A percentile compares a stretch with the other conserved stretches of the same genome.
phyloP scores from a whole-genome alignment of 1,284 basidiomycete species.

The Rhodotorula mucilaginosa region DNA sequence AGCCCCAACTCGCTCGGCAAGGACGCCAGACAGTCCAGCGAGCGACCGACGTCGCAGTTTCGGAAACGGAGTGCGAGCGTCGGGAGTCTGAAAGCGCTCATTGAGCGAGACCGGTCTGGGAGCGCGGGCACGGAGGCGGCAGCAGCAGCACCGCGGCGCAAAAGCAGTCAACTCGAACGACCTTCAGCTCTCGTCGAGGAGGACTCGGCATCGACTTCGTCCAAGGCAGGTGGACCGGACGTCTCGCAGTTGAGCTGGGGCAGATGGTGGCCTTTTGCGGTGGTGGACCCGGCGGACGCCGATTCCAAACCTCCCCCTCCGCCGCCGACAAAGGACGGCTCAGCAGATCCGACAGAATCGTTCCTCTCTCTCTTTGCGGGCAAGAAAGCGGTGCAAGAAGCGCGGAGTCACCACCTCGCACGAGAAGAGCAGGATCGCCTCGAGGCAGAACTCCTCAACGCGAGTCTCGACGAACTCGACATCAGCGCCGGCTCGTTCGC shows the following conservation, averaged over 20 bases:
- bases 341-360: not conserved
- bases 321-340: constrained; percentile 5
- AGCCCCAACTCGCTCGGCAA: no score
- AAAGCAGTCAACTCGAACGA: constrained; percentile 1
- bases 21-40: not conserved
- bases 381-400: constrained; percentile 8
- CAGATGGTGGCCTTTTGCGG: constrained; percentile 38
- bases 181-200: not conserved
- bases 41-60: not conserved
- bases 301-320: not conserved
- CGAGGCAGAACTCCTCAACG: constrained; percentile 23
- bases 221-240: not conserved
- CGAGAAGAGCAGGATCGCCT: constrained; percentile 12
- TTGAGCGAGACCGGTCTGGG: not conserved
- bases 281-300: constrained; percentile 19
- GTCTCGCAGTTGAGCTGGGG: constrained; percentile 23
- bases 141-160: not conserved
- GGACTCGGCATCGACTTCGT: no score
- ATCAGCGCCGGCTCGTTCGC: constrained; percentile 1
- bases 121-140: not conserved
- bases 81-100: constrained; percentile 12
- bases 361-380: constrained; percentile 35
- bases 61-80: constrained; percentile 13
- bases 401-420: not conserved
- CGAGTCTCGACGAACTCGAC: constrained; percentile 17